phyloP scores from a whole-genome alignment of 176 grass and related monocot genomes.

The Alloteropsis semialata region DNA sequence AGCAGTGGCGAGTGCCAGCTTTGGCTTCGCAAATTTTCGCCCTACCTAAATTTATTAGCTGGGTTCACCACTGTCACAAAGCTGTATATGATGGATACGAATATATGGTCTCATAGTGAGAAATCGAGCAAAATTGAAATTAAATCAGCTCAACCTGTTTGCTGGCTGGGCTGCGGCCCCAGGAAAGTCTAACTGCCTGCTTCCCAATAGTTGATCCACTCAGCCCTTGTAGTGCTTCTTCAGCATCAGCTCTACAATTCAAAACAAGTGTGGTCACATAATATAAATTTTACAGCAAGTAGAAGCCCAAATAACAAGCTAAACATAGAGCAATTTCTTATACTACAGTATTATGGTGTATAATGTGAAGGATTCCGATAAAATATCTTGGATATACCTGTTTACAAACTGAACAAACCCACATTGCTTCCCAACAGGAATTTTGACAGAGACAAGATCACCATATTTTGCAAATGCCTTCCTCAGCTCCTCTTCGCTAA shows the following conservation, averaged over 20 bases:
- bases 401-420: conserved; percentile 94
- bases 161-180: conserved; percentile 89
- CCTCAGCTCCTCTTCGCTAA: conserved; percentile 81
- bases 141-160: conserved; percentile 57
- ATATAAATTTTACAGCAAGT: conserved; percentile 3
- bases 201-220: conserved; percentile 82
- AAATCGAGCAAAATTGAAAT: conserved; percentile 4
- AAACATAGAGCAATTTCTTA: not conserved
- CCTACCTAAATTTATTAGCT: too few relatives aligned
- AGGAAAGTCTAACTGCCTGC: conserved; percentile 85
- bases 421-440: conserved; percentile 89
- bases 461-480: conserved; percentile 85
- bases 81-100: not conserved
- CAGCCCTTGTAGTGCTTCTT: conserved; percentile 90
- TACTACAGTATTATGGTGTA: not conserved
- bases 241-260: conserved; percentile 71
- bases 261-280: not conserved
- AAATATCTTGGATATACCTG: conserved; percentile 50
- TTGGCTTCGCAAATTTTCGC: too few relatives aligned
- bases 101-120: not conserved
- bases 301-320: not conserved
- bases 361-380: not conserved
- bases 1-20: too few relatives aligned
- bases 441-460: conserved; percentile 90
- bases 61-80: too few relatives aligned